Base-by-base conservation (phyloP, 1,284 basidiomycete species). In the Moniliophthora roreri region DNA sequence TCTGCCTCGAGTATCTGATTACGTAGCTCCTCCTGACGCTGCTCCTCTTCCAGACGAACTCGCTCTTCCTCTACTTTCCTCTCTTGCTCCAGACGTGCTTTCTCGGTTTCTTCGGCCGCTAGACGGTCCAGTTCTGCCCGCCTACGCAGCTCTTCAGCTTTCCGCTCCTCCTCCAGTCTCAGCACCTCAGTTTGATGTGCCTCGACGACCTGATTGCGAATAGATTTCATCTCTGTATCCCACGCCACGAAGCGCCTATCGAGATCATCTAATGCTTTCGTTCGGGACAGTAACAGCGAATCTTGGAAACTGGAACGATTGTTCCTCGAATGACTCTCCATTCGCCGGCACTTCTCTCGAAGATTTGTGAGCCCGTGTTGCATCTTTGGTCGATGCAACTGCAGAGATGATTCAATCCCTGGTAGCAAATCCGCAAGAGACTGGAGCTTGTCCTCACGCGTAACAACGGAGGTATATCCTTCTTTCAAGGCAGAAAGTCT, bases 321-420 rank as follows among this genome's bases (percentile, higher is more conserved):
- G 1, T 69, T 62, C 39, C 69, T 69, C 8, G 79, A 71, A 13
- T 66, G 56, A 39, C 68, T 60, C 16, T 84, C 78, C 71, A 90
- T 81, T 23, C 66, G 67, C 18, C 73, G 72, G 18, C 87, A 67
- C 4, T 78, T 66, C 40, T 80, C 76, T 21, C 78, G 81, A 39
- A 83, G 72, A 3, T 74, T 68, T 18, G 79, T 76, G 36, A 87
- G 69, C 0, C 77, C 79, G 20, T 71, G 71, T n/a, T 72, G 66
- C 37, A 86, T 70, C 13, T 66, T 64, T 16, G 67, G 62, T 34
- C 73, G 72, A 58, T 75, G 67, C 1, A 59, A 50, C 13, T 69
- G 59, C 34, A 65, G 63, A 40, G 73, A 59, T n/a, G 58, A 60
- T 42, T 79, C 74, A n/a, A 78, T 57, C 16, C 71, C 59, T 28